A percentile compares a stretch with the other conserved stretches of the same genome.
Evolutionary conservation across 805 yeast species (phyloP).

Genomic region (Kluyveromyces siamensis): DNA sequence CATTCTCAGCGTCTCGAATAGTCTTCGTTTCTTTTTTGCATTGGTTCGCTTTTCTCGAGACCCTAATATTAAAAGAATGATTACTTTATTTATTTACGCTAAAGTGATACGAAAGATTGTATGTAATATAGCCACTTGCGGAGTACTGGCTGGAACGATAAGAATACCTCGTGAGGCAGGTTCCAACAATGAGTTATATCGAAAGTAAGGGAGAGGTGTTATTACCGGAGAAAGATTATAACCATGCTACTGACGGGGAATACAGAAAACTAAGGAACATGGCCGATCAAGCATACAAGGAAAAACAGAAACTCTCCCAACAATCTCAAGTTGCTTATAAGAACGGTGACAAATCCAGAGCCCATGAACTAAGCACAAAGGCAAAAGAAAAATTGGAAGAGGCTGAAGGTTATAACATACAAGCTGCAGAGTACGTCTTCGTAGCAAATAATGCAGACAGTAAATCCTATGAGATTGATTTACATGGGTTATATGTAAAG

Average conservation of each 20-base stretch:
- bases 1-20: too few relatives aligned
- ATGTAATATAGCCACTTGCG: too few relatives aligned
- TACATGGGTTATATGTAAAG: constrained; percentile 84
- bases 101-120: too few relatives aligned
- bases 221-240: constrained; percentile 41
- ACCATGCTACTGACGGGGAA: constrained; percentile 60
- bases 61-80: too few relatives aligned
- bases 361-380: constrained; percentile 62
- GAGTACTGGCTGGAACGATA: too few relatives aligned
- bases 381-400: constrained; percentile 50
- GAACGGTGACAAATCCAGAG: constrained; percentile 61
- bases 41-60: too few relatives aligned
- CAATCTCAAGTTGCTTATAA: constrained; percentile 74
- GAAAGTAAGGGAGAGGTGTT: constrained; percentile 11
- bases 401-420: constrained; percentile 61
- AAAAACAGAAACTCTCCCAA: constrained; percentile 44
- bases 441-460: constrained; percentile 82
- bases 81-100: too few relatives aligned
- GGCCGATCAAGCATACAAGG: constrained; percentile 60
- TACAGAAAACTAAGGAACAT: constrained; percentile 54
- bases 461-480: constrained; percentile 77
- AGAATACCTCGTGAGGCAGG: background rate
- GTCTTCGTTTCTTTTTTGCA: too few relatives aligned
- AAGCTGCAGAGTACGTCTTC: constrained; percentile 88
- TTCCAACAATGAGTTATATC: background rate